Base-by-base conservation (phyloP, 257 asterid genomes). In the Petunia secreta region DNA sequence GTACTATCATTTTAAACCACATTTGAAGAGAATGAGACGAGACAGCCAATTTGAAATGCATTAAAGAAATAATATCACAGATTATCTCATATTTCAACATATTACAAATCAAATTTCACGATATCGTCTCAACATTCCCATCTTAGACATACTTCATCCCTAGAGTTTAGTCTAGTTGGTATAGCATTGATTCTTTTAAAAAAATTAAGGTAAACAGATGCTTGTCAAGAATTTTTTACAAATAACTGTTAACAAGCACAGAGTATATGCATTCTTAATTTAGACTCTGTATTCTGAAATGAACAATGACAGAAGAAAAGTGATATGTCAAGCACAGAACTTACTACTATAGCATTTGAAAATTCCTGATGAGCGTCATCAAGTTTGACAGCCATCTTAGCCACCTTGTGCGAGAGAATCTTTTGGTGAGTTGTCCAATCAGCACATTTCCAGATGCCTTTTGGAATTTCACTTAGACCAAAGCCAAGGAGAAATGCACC, bases 401-500 rank as follows among this genome's bases (percentile, higher is more conserved):
- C 89, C 85, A 91, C 96, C 81, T 82, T 89, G 81, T 91, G 97
- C 48, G 97, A 91, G 75, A 91, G 93, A 60, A 87, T 87, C 84
- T 91, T 92, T 67, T 87, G 93, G 71, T 90, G 92, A 74, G 82
- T 82, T 75, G 85, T 85, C 97, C 97, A 92, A 86, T 92, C 93
- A 54, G 97, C 92, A 81, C 85, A 85, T 86, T 85, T 90, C 97
- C 97, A 92, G 43, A 89, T 84, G 80, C 93, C 83, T 85, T 80
- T 90, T 39, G 96, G 97, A 83, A 92, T 90, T 83, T 92, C 96
- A 87, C 91, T 90, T 86, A 92, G 86, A 86, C 93, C 96, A 83
- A 91, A 92, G 75, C 96, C 97, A 85, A 91, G 94, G 74, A 92
- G 96, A 85, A 92, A 91, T 80, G 96, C 97, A 80, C 96, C 97